phyloP scores from a whole-genome alignment of 768 basidiomycete species.

The Leccinum longicurvipes region DNA sequence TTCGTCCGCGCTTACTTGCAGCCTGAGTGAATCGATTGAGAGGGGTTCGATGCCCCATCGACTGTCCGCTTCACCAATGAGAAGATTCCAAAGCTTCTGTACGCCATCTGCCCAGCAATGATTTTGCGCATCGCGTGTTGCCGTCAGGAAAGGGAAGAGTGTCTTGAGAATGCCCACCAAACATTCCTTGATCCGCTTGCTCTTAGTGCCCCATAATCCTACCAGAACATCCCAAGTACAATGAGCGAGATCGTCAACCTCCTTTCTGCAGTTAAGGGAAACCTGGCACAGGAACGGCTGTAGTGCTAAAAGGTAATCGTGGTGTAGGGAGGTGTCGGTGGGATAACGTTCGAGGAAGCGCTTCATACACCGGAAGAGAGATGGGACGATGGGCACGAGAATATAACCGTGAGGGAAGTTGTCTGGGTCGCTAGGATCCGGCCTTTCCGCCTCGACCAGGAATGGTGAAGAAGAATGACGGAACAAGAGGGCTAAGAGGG shows the following conservation, averaged over 20 bases:
- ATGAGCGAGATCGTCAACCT: slow-evolving; percentile 58
- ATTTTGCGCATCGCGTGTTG: slow-evolving; percentile 29
- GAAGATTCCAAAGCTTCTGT: slow-evolving; percentile 47
- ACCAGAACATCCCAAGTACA: slow-evolving; percentile 63
- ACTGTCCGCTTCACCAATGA: slow-evolving; percentile 61
- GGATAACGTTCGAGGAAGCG: slow-evolving; percentile 67
- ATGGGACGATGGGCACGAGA: slow-evolving; percentile 27
- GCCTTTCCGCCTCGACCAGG: slow-evolving; percentile 37
- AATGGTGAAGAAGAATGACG: slow-evolving; percentile 58
- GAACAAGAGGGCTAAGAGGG: slow-evolving; percentile 59
- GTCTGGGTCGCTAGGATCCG: slow-evolving; percentile 21
- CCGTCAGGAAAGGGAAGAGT: slow-evolving; percentile 68
- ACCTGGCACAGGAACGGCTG: slow-evolving; percentile 69
- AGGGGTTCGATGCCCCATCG: slow-evolving; percentile 66
- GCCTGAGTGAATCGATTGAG: slow-evolving; percentile 59
- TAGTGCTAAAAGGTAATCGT: slow-evolving; percentile 67
- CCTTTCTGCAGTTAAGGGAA: slow-evolving; percentile 67
- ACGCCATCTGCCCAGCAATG: slow-evolving; percentile 48
- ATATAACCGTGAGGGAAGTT: slow-evolving; percentile 32
- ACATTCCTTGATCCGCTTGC: slow-evolving; percentile 71
- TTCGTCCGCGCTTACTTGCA: slow-evolving; percentile 39
- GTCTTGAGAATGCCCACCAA: slow-evolving; percentile 69
- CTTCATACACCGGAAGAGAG: slow-evolving; percentile 56
- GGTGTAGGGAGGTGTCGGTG: slow-evolving; percentile 73
- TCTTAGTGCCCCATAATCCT: slow-evolving; percentile 76